phyloP scores from a whole-genome alignment of 176 grass and related monocot genomes.

The Paspalum notatum region DNA sequence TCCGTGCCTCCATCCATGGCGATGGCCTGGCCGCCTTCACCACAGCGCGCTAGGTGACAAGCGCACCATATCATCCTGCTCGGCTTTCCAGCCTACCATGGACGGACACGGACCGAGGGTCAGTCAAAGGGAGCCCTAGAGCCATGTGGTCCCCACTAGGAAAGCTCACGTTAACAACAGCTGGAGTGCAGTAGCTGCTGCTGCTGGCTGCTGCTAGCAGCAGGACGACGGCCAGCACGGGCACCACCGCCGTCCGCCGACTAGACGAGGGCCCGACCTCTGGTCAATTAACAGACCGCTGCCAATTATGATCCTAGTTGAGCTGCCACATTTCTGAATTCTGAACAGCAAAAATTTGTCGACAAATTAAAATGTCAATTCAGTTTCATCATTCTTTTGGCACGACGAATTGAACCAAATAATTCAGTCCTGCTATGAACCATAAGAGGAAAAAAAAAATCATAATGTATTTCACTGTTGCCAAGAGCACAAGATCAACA shows the following conservation, averaged over 20 bases:
- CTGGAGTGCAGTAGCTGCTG: background rate
- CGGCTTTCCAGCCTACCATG: constrained; percentile 52
- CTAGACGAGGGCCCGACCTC: background rate
- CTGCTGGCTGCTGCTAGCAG: background rate
- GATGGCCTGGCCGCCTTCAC: background rate
- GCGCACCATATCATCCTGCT: constrained; percentile 25
- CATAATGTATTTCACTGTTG: too few relatives aligned
- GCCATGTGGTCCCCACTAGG: constrained; percentile 13
- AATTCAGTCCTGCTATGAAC: too few relatives aligned
- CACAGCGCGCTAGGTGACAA: constrained; percentile 42
- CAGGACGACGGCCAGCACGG: background rate
- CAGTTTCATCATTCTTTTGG: too few relatives aligned
- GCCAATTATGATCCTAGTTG: background rate
- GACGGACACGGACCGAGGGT: background rate
- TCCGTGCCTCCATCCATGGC: background rate
- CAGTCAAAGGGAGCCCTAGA: constrained; percentile 46
- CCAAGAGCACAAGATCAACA: too few relatives aligned
- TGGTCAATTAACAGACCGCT: background rate
- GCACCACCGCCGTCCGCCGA: background rate
- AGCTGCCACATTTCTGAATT: background rate
- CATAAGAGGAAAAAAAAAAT: too few relatives aligned
- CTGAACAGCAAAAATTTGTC: too few relatives aligned
- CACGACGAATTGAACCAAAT: too few relatives aligned
- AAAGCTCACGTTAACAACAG: constrained; percentile 36
- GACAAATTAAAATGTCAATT: background rate